phyloP scores from a whole-genome alignment of 2,329 filamentous ascomycete genomes.

The Neophaeococcomyces mojaviensis region DNA sequence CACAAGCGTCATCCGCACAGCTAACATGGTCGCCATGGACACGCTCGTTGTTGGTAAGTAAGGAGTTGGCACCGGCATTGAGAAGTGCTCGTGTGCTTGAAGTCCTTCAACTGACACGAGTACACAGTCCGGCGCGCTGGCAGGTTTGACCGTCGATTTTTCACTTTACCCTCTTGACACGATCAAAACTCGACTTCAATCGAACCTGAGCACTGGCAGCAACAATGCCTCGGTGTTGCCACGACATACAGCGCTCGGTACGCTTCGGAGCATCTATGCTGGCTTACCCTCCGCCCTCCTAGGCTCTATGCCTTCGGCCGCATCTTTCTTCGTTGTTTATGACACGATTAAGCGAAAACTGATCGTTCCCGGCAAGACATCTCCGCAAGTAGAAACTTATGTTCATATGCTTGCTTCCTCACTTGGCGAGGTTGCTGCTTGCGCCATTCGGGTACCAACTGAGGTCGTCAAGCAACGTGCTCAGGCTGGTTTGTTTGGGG shows the following conservation, averaged over 20 bases:
- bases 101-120: conserved; percentile 1
- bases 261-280: conserved; percentile 85
- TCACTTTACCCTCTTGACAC: conserved; percentile 97
- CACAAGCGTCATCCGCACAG: neutral
- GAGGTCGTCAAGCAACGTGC: conserved; percentile 97
- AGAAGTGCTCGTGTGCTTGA: too few species aligned
- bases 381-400: conserved; percentile 29
- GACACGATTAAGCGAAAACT: conserved; percentile 60
- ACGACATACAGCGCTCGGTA: conserved; percentile 58
- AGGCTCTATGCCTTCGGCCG: conserved; percentile 85
- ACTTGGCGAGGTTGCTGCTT: conserved; percentile 83
- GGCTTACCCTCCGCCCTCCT: conserved; percentile 84
- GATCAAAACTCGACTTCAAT: conserved; percentile 94
- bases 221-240: conserved; percentile 51
- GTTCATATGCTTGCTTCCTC: conserved; percentile 79
- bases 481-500: conserved; percentile 75
- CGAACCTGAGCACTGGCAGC: conserved; percentile 63
- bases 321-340: conserved; percentile 96
- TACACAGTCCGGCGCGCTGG: conserved; percentile 69
- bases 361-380: conserved; percentile 32
- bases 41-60: conserved; percentile 10
- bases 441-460: conserved; percentile 83
- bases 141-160: conserved; percentile 92
- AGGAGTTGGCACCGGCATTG: too few species aligned
- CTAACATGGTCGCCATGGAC: conserved; percentile 9